Evolutionary conservation across 345 rosid species (phyloP), one percentile per base, ranked within the genome.

Genomic region (Eutrema yunnanense): DNA sequence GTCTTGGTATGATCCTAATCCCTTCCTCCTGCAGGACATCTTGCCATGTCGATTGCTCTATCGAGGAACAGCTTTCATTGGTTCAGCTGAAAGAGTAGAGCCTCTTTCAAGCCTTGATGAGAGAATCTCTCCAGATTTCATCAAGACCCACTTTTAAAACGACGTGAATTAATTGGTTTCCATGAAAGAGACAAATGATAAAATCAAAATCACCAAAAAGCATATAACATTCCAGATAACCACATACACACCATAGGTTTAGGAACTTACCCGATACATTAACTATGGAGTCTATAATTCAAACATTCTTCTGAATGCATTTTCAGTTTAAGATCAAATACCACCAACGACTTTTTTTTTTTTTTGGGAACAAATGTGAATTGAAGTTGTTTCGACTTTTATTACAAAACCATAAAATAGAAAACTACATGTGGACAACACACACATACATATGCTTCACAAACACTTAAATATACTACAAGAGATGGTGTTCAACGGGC

Each of bases 1-100:
- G 96, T 72, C 96, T 95, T 49, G 97, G 99, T 54, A 86, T 92
- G 42, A 85, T 90, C 76, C 82, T 92, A 12, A 86, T 92, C 38
- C 94, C 96, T 69, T 75, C 79, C 42, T 86, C 97, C 6, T 89
- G 99, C 67, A 96, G 74, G 54, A 68, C 61, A 2, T 73, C 73
- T 73, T 73, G 79, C 63, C 81, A 94, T 73, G 91, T 86, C 2
- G 87, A 86, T 74, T 84, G 82, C 62, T 76, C 85, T 37, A 74
- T 87, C 9, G 82, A 85, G 16, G 88, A 87, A 60, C 82, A 81
- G 65, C 64, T 87, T 60, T 87, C 82, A 0, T 78, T 85, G 72
- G 61, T 85, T 47, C 76, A 82, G 38, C 48, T 86, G 9, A 69
- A 85, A 60, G 63, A 74, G 49, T 71, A 49, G 53, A 66, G 60